Base-by-base conservation (phyloP, 345 rosid genomes). In the Hibiscus trionum region DNA sequence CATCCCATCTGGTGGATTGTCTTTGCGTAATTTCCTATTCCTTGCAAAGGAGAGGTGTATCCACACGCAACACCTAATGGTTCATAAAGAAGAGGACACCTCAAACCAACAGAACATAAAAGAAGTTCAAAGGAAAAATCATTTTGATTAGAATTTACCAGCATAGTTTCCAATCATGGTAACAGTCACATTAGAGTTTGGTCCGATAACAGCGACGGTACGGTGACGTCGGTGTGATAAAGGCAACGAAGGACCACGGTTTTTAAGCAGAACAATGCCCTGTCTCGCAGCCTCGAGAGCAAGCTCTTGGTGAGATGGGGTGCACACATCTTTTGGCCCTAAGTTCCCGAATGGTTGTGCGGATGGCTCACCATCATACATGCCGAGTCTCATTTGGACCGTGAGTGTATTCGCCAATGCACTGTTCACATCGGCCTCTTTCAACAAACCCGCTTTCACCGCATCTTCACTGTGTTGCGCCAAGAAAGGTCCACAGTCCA, bases 101-200 rank as follows among this genome's bases (percentile, higher is more conserved):
- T 7, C 1, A 39, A 39, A 9, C 46, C 46, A 39, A 1, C 46
- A 9, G 2, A 39, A 39, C 46, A 39, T 0, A 39, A 39, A 39
- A 39, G 8, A 2, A 39, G 46, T 7, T 39, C 2, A 39, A 49
- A 12, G 53, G 5, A 14, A 49, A 49, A 49, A 26, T 5, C 1
- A 57, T 10, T 19, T 2, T 31, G n/a, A 56, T 53, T 24, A 24
- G 58, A 62, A 62, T 9, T 44, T 76, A 64, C 98, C 98, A 0
- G 98, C 98, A 39, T 94, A 93, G 16, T 94, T 94, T 31, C 98
- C 97, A 9, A 94, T 84, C 98, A 91, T 91, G 33, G 96, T 86
- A 16, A 73, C 80, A 0, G 96, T 88, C 33, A 75, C 97, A 60
- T 94, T 81, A 1, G 97, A 82, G 46, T 90, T 90, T 1, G 94